phyloP scores from a whole-genome alignment of 164 flowering plant species.

The Pachysandra terminalis region DNA sequence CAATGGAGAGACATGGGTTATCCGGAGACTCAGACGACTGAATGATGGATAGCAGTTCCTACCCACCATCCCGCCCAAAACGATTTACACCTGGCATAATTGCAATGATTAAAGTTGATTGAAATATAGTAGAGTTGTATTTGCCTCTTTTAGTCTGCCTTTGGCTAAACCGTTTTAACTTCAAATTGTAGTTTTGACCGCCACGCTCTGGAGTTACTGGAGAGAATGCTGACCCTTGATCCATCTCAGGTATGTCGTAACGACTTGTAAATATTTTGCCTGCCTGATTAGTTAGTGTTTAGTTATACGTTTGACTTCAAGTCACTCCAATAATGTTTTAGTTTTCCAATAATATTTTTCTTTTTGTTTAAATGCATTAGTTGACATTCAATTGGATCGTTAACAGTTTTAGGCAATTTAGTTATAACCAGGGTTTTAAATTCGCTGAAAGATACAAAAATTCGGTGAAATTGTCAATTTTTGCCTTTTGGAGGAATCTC shows the following conservation, averaged over 20 bases:
- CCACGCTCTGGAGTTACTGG: slow-evolving; percentile 81
- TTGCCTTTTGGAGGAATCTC: no score
- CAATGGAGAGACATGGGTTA: no score
- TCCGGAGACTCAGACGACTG: no score
- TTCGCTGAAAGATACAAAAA: no score
- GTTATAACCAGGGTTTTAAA: no score
- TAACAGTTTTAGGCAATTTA: no score
- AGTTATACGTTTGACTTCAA: not conserved
- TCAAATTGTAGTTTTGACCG: slow-evolving; percentile 60
- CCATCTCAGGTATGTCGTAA: slow-evolving; percentile 61
- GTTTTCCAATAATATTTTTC: not conserved
- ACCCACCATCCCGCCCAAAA: no score
- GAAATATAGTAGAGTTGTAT: not conserved
- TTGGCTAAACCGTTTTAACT: not conserved
- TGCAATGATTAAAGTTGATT: not conserved
- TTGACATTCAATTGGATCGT: not conserved
- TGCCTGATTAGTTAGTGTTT: not conserved
- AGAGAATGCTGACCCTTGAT: slow-evolving; percentile 82
- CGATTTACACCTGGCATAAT: no score
- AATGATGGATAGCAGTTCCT: no score
- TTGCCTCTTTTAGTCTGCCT: not conserved
- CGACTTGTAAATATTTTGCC: not conserved
- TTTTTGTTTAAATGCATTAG: not conserved
- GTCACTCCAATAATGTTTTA: not conserved
- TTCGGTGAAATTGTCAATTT: no score